These are phyloP conservation scores for Tripidium arundinaceum DNA, from an alignment of 202 grass and related monocot genomes.

Conservation along the genomic window DNA sequence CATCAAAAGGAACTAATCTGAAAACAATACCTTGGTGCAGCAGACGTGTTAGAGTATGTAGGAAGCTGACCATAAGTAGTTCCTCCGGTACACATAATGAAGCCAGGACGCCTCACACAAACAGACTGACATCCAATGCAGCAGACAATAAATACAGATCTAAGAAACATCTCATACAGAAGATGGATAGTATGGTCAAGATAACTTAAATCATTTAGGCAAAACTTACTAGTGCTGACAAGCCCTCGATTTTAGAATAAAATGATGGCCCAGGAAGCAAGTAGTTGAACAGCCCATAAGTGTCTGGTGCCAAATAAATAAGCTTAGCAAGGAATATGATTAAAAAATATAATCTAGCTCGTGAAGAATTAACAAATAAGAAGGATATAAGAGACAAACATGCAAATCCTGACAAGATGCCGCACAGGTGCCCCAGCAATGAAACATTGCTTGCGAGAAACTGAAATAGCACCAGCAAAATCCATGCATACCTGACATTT, in stretches of 20 bases:
- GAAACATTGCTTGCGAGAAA: conserved; percentile 95
- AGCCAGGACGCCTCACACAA: conserved; percentile 83
- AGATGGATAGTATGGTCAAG: conserved; percentile 8
- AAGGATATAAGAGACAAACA: conserved; percentile 67
- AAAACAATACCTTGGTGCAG: conserved; percentile 48
- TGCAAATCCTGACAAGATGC: conserved; percentile 98
- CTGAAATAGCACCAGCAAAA: conserved; percentile 90
- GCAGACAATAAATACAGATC: conserved; percentile 18
- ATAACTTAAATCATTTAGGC: conserved; percentile 21
- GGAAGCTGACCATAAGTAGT: conserved; percentile 92
- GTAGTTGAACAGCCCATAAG: conserved; percentile 81
- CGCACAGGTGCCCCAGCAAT: conserved; percentile 84
- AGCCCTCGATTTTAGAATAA: conserved; percentile 83
- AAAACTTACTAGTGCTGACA: conserved; percentile 64
- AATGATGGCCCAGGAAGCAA: conserved; percentile 82
- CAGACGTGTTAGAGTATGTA: conserved; percentile 55
- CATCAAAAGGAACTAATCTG: conserved; percentile 17
- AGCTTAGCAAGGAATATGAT: conserved; percentile 28
- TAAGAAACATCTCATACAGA: conserved; percentile 24
- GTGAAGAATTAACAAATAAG: conserved; percentile 25
- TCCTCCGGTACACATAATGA: conserved; percentile 94
- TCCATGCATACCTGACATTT: conserved; percentile 88
- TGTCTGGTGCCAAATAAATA: conserved; percentile 58
- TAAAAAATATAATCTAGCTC: conserved; percentile 17
- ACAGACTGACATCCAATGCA: conserved; percentile 54